These are phyloP conservation scores for Ogataea trehalophila DNA, from an alignment of 805 yeast genomes.

Conservation along the genomic window DNA sequence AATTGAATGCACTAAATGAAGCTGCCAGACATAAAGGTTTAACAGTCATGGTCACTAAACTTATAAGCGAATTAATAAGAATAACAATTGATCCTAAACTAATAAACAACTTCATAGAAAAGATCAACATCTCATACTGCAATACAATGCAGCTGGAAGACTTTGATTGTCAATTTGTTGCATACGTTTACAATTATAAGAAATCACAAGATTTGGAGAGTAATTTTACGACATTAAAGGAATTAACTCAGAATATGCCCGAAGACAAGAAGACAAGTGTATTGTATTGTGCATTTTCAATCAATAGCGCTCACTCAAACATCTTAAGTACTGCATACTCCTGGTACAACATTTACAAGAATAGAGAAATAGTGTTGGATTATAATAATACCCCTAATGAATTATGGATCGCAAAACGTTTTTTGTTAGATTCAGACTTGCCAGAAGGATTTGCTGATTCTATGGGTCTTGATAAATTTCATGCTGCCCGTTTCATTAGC, in stretches of 20 bases:
- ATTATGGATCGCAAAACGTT: neutral
- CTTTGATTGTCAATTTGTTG: neutral
- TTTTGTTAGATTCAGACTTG: neutral
- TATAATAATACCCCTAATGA: slow-evolving; percentile 7
- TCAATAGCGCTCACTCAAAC: too few relatives aligned
- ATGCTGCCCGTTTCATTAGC: slow-evolving; percentile 12
- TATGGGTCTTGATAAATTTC: slow-evolving; percentile 2
- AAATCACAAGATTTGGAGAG: neutral
- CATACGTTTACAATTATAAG: neutral
- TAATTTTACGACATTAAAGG: neutral
- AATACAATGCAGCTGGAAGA: neutral
- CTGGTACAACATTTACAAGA: slow-evolving; percentile 3
- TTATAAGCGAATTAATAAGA: neutral
- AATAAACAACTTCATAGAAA: neutral
- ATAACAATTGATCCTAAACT: neutral
- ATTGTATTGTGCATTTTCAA: neutral
- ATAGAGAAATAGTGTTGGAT: neutral
- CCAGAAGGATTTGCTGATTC: slow-evolving; percentile 7
- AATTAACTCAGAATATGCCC: neutral
- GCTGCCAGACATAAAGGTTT: neutral
- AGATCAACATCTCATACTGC: neutral
- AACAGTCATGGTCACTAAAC: neutral
- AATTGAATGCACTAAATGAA: too few relatives aligned
- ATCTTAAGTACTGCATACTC: too few relatives aligned
- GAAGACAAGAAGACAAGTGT: neutral